These are phyloP conservation scores for Penicillium longicatenatum DNA, from an alignment of 495 filamentous ascomycete species.

Conservation along the genomic window DNA sequence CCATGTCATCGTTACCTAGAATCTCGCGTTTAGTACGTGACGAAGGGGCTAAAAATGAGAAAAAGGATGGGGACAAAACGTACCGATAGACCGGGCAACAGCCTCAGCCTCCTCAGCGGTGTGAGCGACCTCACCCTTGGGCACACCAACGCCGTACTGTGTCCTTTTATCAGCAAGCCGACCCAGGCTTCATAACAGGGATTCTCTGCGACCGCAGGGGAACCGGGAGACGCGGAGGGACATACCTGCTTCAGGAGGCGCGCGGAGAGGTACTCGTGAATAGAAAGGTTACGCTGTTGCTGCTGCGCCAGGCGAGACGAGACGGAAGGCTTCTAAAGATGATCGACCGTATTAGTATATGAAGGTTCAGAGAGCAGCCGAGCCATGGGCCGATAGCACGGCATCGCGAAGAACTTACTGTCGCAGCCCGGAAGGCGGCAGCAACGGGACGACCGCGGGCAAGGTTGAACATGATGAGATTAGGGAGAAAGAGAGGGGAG, in stretches of 20 bases:
- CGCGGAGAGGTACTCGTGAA: slow-evolving; percentile 96
- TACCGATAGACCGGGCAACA: slow-evolving; percentile 85
- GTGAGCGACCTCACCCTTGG: slow-evolving; percentile 81
- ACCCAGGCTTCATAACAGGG: slow-evolving; percentile 20
- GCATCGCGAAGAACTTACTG: slow-evolving; percentile 47
- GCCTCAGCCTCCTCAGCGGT: slow-evolving; percentile 85
- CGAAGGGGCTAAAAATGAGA: slow-evolving; percentile 3
- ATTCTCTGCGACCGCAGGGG: slow-evolving; percentile 22
- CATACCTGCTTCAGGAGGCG: slow-evolving; percentile 81
- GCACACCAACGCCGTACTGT: slow-evolving; percentile 93
- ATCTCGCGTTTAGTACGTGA: slow-evolving; percentile 30
- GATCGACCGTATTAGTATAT: background rate
- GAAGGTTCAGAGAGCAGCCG: slow-evolving; percentile 8
- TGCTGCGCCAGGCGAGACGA: slow-evolving; percentile 53
- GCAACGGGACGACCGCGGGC: slow-evolving; percentile 67
- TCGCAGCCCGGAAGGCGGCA: slow-evolving; percentile 64
- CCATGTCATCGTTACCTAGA: slow-evolving; percentile 87
- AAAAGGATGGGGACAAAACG: slow-evolving; percentile 13
- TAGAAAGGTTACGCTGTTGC: slow-evolving; percentile 86
- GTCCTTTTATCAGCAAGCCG: slow-evolving; percentile 25
- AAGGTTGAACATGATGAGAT: slow-evolving; percentile 70
- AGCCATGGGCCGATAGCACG: slow-evolving; percentile 20
- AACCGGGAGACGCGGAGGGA: slow-evolving; percentile 19
- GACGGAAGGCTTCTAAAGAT: slow-evolving; percentile 49
- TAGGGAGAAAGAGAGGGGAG: slow-evolving; percentile 26